Percentiles rank a stretch among this genome's conserved stretches.
Evolutionary conservation across 306 rosid genomes (phyloP).

Genomic region (Sindora glabra): DNA sequence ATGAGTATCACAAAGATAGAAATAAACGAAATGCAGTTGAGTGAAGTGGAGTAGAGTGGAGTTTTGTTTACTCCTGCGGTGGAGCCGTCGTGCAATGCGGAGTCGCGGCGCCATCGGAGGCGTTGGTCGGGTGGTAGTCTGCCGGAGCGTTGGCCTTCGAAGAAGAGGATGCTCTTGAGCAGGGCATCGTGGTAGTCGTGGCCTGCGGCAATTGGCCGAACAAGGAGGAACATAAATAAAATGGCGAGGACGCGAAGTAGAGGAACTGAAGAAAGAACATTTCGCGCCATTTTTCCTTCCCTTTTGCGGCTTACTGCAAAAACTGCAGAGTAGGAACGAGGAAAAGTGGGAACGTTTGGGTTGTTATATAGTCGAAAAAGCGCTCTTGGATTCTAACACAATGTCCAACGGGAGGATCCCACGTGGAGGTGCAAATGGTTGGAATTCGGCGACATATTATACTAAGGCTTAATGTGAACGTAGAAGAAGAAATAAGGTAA

Average conservation of each 20-base stretch:
- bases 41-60: neutral
- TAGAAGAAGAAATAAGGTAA: too few species aligned
- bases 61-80: constrained; percentile 47
- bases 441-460: too few species aligned
- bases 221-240: constrained; percentile 32
- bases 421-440: too few species aligned
- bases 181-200: constrained; percentile 84
- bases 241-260: constrained; percentile 25
- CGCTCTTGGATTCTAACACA: too few species aligned
- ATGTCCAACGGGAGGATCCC: too few species aligned
- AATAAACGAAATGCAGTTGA: neutral
- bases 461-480: too few species aligned
- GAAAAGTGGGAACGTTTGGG: constrained; percentile 26
- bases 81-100: constrained; percentile 80
- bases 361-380: constrained; percentile 52
- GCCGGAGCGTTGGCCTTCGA: constrained; percentile 99
- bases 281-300: constrained; percentile 32
- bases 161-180: constrained; percentile 83
- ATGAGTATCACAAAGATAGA: neutral
- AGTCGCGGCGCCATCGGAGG: constrained; percentile 81
- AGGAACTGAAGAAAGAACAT: constrained; percentile 2
- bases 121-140: constrained; percentile 79
- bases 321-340: neutral
- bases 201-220: constrained; percentile 17
- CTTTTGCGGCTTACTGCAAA: neutral